These are phyloP conservation scores for Medicago lupulina DNA, from an alignment of 306 rosid species.

Conservation along the genomic window DNA sequence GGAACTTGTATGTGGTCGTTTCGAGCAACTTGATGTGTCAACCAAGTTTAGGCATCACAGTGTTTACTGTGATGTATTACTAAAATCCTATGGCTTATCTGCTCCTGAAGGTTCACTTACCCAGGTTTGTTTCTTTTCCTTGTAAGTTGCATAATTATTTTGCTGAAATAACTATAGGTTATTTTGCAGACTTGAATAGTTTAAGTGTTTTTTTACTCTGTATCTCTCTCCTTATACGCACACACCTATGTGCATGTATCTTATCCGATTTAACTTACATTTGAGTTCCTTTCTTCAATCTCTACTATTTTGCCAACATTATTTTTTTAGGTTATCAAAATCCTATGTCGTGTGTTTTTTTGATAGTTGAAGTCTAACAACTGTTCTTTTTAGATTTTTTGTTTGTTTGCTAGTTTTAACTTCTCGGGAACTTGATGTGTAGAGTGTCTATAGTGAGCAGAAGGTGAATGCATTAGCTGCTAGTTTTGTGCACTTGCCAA, in stretches of 20 bases:
- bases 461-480: slow-evolving; percentile 91
- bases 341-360: slow-evolving; percentile 13
- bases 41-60: slow-evolving; percentile 89
- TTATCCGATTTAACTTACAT: neutral
- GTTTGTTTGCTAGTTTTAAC: slow-evolving; percentile 35
- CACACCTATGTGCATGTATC: neutral
- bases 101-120: slow-evolving; percentile 98
- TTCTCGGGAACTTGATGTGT: slow-evolving; percentile 43
- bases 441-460: slow-evolving; percentile 90
- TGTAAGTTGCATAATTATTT: slow-evolving; percentile 23
- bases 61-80: slow-evolving; percentile 76
- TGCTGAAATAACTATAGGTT: slow-evolving; percentile 1
- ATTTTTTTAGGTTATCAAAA: neutral
- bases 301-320: slow-evolving; percentile 23
- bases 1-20: slow-evolving; percentile 88
- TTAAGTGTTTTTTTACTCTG: slow-evolving; percentile 1
- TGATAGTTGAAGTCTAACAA: slow-evolving; percentile 7
- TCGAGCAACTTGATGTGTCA: slow-evolving; percentile 85
- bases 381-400: slow-evolving; percentile 6
- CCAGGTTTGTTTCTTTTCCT: slow-evolving; percentile 69
- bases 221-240: neutral
- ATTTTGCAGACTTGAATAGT: slow-evolving; percentile 15
- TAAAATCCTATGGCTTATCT: slow-evolving; percentile 86
- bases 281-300: slow-evolving; percentile 11
- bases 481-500: slow-evolving; percentile 84